Conservation (phyloP, 192 early-diverging fungal genomes). For the Linnemannia zychae region DNA sequence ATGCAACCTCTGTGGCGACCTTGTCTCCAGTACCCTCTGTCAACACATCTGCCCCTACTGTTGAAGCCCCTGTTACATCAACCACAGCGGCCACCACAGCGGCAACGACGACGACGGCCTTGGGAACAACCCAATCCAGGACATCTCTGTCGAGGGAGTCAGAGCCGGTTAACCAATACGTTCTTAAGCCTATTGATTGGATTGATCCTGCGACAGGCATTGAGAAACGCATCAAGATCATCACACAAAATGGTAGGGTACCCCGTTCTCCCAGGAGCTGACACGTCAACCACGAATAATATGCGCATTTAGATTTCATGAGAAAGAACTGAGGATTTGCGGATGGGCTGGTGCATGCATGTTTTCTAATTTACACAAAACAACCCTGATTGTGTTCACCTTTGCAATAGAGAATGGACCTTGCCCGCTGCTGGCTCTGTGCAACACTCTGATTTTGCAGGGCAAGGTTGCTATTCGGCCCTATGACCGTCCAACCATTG, state of each 20-base stretch:
- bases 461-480: conserved; percentile 73
- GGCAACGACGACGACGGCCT: not conserved
- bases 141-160: conserved; percentile 2
- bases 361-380: not conserved
- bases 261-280: not conserved
- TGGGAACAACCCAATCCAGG: not conserved
- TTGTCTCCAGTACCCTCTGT: not conserved
- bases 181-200: conserved; percentile 82
- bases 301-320: not conserved
- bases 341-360: too few species aligned
- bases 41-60: conserved; percentile 1
- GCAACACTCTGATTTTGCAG: conserved; percentile 85
- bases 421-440: conserved; percentile 88
- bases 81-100: not conserved
- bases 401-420: conserved; percentile 82
- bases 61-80: not conserved
- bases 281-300: not conserved
- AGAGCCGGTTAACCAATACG: conserved; percentile 65
- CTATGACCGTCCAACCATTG: conserved; percentile 65
- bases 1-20: conserved; percentile 2
- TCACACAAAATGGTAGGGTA: conserved; percentile 85
- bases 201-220: conserved; percentile 61
- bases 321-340: not conserved
- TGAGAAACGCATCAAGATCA: conserved; percentile 74
- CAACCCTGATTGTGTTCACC: conserved; percentile 2